Conservation (phyloP, 805 yeast genomes). For the Sugiyamaella smithiae region DNA sequence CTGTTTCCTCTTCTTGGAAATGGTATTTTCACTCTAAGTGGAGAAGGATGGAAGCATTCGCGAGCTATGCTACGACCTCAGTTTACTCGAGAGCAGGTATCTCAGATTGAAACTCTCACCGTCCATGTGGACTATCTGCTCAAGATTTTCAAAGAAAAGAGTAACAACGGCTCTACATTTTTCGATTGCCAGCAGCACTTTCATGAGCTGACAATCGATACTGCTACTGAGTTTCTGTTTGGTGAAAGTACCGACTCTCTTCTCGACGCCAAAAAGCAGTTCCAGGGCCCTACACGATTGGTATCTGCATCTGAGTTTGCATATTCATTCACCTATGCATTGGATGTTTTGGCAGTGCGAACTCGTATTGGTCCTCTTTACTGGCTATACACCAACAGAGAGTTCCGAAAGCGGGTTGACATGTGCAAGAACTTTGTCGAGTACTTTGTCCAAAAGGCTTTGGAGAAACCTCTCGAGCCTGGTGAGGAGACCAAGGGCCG, state of each 20-base stretch:
- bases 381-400: constrained; percentile 22
- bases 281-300: constrained; percentile 17
- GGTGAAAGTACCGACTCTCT: constrained; percentile 33
- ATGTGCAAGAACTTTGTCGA: constrained; percentile 39
- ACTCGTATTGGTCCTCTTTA: constrained; percentile 20
- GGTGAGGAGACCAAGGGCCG: constrained; percentile 36
- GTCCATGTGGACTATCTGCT: constrained; percentile 29
- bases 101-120: constrained; percentile 27
- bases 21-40: constrained; percentile 37
- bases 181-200: constrained; percentile 30
- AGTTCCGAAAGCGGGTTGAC: constrained; percentile 35
- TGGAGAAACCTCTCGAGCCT: constrained; percentile 23
- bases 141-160: constrained; percentile 6
- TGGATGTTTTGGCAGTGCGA: constrained; percentile 18
- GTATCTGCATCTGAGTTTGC: constrained; percentile 29
- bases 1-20: constrained; percentile 32
- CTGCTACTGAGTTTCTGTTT: constrained; percentile 35
- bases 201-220: constrained; percentile 32
- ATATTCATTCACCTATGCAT: constrained; percentile 24
- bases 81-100: constrained; percentile 33
- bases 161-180: constrained; percentile 9
- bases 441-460: constrained; percentile 41
- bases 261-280: constrained; percentile 12
- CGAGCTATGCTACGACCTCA: constrained; percentile 37
- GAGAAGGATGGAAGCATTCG: constrained; percentile 37